Percentiles rank a stretch among this genome's conserved stretches.
Conservation (phyloP, 1,284 basidiomycete genomes). For the Earliella scabrosa region DNA sequence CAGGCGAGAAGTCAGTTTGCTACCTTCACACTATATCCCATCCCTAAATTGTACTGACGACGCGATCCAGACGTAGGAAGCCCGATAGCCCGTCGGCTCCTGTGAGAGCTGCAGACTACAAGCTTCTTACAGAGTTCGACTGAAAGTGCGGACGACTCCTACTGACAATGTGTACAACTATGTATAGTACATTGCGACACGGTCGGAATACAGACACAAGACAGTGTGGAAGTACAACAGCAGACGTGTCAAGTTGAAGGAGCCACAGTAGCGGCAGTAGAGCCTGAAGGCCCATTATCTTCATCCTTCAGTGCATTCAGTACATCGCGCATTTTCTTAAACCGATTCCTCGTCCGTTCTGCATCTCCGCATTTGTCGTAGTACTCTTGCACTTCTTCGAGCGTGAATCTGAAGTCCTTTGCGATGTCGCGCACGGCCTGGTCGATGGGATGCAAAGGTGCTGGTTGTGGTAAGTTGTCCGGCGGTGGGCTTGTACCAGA, state of each 20-base stretch:
- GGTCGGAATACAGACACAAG: constrained; percentile 13
- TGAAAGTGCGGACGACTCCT: no score
- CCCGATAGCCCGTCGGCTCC: constrained; percentile 81
- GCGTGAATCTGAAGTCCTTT: constrained; percentile 64
- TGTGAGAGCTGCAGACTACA: constrained; percentile 64
- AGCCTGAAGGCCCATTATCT: constrained; percentile 2
- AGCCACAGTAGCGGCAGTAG: neutral
- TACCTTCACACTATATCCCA: neutral
- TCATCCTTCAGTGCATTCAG: constrained; percentile 44
- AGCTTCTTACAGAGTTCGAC: constrained; percentile 52
- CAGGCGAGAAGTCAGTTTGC: constrained; percentile 89
- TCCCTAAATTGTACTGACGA: neutral
- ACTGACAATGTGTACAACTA: neutral
- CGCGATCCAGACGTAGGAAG: constrained; percentile 62
- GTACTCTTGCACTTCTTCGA: constrained; percentile 74
- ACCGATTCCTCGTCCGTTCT: constrained; percentile 61
- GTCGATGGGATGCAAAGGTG: constrained; percentile 60
- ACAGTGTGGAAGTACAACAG: neutral
- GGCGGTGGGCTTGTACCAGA: constrained; percentile 4
- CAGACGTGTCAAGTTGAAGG: neutral
- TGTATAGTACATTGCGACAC: neutral
- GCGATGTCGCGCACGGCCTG: constrained; percentile 66
- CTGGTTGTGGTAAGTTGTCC: neutral
- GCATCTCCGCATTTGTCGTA: constrained; percentile 73
- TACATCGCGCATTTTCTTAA: constrained; percentile 65